These are phyloP conservation scores for Pseudogymnoascus sp. DNA, from an alignment of 2,329 filamentous ascomycete species.

Conservation along the genomic window DNA sequence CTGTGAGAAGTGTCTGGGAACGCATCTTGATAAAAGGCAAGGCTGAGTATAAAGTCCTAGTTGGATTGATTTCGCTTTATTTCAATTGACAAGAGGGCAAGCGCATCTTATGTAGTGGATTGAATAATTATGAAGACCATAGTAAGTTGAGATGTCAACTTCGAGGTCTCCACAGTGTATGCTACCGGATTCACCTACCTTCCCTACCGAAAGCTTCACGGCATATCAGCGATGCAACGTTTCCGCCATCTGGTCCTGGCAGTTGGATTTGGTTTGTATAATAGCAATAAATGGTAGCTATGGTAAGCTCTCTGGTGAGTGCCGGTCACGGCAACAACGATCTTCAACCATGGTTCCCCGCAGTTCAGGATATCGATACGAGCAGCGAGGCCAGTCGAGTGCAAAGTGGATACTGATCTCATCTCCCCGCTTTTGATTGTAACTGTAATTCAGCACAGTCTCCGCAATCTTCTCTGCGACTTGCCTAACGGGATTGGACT, in stretches of 20 bases:
- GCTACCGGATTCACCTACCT: neutral
- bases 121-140: neutral
- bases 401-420: neutral
- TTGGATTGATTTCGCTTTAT: neutral
- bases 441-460: neutral
- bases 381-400: neutral
- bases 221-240: neutral
- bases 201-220: neutral
- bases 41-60: neutral
- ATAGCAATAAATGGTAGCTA: neutral
- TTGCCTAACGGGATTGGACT: neutral
- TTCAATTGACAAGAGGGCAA: neutral
- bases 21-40: neutral
- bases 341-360: neutral
- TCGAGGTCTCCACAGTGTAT: neutral
- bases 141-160: neutral
- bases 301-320: neutral
- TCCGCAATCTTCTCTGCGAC: neutral
- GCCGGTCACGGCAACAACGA: neutral
- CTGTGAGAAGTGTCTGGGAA: neutral
- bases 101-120: neutral
- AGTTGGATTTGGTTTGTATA: neutral
- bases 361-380: neutral
- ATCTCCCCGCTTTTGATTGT: neutral
- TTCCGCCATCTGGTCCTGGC: neutral